Evolutionary conservation across 2,329 filamentous ascomycete species (phyloP).

Genomic region (Fusarium dlaminii): DNA sequence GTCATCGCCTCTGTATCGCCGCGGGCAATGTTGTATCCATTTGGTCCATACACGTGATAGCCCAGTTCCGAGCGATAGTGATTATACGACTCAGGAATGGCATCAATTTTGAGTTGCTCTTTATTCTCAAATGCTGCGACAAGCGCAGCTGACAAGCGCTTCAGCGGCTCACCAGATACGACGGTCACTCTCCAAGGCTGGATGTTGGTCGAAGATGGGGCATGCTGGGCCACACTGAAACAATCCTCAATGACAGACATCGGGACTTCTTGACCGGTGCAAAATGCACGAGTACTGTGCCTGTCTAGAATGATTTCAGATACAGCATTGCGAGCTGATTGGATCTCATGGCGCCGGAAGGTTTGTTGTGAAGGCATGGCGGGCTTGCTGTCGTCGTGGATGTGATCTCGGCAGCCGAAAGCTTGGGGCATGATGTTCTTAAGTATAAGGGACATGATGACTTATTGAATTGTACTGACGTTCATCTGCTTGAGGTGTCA

Average conservation of each 20-base stretch:
- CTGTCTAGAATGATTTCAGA: conserved; percentile 1
- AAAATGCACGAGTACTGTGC: conserved; percentile 13
- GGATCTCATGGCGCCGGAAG: background rate
- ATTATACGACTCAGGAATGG: conserved; percentile 11
- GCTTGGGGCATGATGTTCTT: background rate
- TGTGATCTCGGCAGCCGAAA: background rate
- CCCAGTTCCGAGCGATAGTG: conserved; percentile 25
- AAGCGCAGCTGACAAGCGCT: background rate
- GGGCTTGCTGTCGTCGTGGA: background rate
- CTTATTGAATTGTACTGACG: background rate
- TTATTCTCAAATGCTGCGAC: background rate
- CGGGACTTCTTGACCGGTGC: background rate
- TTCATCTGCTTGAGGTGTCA: background rate
- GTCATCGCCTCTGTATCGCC: conserved; percentile 10
- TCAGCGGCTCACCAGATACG: background rate
- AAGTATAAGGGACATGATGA: background rate
- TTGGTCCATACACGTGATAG: conserved; percentile 15
- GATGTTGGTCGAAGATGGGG: conserved; percentile 17
- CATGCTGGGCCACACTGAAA: conserved; percentile 15
- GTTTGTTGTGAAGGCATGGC: background rate
- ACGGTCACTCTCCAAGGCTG: conserved; percentile 16
- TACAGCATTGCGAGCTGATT: background rate
- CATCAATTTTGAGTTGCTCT: background rate
- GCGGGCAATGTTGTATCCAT: conserved; percentile 20
- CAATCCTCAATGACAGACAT: background rate